These are phyloP conservation scores for Fusarium domesticum DNA, from an alignment of 2,329 filamentous ascomycete species.

Conservation along the genomic window DNA sequence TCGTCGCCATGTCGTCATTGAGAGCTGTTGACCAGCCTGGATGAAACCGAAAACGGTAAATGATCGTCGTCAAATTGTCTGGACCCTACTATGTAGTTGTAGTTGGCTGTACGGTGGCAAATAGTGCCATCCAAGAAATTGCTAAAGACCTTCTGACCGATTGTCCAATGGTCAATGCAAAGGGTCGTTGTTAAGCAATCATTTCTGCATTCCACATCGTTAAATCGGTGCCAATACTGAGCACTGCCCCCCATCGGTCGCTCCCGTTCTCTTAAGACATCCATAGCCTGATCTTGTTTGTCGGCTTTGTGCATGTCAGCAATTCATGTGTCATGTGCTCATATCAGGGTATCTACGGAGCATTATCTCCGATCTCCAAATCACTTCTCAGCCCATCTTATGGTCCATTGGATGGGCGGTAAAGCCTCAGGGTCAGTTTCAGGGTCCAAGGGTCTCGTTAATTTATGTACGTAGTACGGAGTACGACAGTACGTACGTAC, in stretches of 20 bases:
- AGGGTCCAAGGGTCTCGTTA: conserved; percentile 22
- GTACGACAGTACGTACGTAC: no score
- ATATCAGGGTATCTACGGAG: no score
- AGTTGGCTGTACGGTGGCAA: neutral
- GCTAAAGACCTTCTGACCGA: neutral
- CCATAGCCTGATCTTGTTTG: no score
- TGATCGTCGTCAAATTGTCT: neutral
- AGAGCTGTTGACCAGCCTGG: neutral
- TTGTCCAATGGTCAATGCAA: neutral
- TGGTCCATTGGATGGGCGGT: neutral
- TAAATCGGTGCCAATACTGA: neutral
- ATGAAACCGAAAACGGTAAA: neutral
- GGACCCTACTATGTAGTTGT: no score
- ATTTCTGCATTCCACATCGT: neutral
- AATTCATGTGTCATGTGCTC: no score
- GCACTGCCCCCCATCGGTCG: neutral
- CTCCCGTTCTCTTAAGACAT: neutral
- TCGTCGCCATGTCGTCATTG: neutral
- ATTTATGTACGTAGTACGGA: no score
- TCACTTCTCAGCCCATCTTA: neutral
- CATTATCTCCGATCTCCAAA: neutral
- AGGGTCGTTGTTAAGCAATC: neutral
- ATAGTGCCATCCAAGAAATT: neutral
- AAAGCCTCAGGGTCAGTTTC: conserved; percentile 12
- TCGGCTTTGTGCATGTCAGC: no score